A percentile compares a stretch with the other conserved stretches of the same genome.
These are phyloP conservation scores for Hypoxylon fragiforme DNA, from an alignment of 495 filamentous ascomycete genomes.

Conservation along the genomic window DNA sequence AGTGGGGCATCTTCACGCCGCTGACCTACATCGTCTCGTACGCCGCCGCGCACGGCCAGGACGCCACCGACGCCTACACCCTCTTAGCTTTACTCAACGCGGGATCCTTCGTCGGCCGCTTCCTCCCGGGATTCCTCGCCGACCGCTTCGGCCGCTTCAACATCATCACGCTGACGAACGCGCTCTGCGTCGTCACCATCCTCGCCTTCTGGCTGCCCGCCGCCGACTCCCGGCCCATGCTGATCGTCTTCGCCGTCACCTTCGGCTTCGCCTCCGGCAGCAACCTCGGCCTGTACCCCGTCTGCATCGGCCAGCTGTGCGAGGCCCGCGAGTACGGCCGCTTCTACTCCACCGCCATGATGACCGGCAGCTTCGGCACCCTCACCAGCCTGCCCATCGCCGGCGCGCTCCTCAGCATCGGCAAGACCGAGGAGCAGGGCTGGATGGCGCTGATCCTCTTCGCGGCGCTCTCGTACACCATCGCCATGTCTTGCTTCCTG, in stretches of 20 bases:
- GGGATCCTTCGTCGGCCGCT: constrained; percentile 65
- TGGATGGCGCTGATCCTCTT: constrained; percentile 70
- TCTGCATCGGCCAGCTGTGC: constrained; percentile 90
- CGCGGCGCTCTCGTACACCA: constrained; percentile 63
- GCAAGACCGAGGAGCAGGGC: constrained; percentile 44
- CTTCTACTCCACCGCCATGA: constrained; percentile 85
- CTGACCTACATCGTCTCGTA: constrained; percentile 58
- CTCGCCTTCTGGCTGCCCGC: constrained; percentile 83
- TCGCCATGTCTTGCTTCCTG: constrained; percentile 63
- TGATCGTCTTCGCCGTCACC: constrained; percentile 71
- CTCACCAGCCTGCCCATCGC: constrained; percentile 89
- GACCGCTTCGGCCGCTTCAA: constrained; percentile 63
- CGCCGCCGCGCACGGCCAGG: constrained; percentile 49
- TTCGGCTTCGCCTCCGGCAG: constrained; percentile 88
- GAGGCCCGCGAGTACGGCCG: constrained; percentile 82
- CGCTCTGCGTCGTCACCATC: constrained; percentile 67
- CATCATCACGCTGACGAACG: constrained; percentile 56
- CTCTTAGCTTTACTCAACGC: constrained; percentile 62
- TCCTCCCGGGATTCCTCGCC: constrained; percentile 69
- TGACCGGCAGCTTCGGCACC: constrained; percentile 84
- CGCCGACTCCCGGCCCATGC: constrained; percentile 57
- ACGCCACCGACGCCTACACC: constrained; percentile 63
- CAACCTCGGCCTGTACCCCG: constrained; percentile 82
- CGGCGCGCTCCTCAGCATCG: constrained; percentile 64
- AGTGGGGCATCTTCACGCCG: constrained; percentile 53